Conservation (phyloP, 106 monocot genomes). For the Dioscorea zingiberensis region DNA sequence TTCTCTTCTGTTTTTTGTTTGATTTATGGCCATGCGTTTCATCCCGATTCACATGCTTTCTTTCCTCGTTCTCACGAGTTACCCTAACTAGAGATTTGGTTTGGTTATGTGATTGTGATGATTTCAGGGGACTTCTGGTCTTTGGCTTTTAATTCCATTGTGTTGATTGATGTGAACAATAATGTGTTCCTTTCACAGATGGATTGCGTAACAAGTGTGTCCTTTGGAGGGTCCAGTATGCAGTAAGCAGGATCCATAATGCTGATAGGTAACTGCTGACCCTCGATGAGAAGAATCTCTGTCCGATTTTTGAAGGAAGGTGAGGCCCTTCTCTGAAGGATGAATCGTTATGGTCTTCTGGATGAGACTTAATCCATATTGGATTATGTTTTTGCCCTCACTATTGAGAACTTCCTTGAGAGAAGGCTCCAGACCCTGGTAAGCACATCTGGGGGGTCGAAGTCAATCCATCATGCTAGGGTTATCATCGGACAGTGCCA, state of each 20-base stretch:
- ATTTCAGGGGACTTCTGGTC: neutral
- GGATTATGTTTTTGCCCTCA: conserved; percentile 82
- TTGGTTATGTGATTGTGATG: too few species aligned
- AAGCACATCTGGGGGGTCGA: conserved; percentile 73
- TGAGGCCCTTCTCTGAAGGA: conserved; percentile 73
- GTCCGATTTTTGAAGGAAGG: conserved; percentile 86
- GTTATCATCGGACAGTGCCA: conserved; percentile 71
- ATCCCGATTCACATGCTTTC: neutral
- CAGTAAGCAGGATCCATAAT: conserved; percentile 82
- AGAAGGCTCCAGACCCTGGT: conserved; percentile 83
- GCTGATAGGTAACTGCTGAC: conserved; percentile 83
- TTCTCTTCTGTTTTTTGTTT: neutral
- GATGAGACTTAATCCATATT: conserved; percentile 81
- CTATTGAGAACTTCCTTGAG: conserved; percentile 90
- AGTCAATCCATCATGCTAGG: conserved; percentile 62
- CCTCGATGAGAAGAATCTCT: conserved; percentile 79
- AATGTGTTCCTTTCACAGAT: conserved; percentile 27
- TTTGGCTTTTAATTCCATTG: neutral
- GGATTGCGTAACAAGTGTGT: conserved; percentile 83
- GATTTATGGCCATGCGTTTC: too few species aligned
- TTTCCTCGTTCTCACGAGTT: neutral
- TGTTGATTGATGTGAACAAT: neutral
- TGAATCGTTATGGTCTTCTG: conserved; percentile 84
- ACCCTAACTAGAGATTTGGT: neutral
- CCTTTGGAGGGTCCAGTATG: conserved; percentile 88